phyloP scores from a whole-genome alignment of 2,329 filamentous ascomycete species.

The Aureobasidium sp. region DNA sequence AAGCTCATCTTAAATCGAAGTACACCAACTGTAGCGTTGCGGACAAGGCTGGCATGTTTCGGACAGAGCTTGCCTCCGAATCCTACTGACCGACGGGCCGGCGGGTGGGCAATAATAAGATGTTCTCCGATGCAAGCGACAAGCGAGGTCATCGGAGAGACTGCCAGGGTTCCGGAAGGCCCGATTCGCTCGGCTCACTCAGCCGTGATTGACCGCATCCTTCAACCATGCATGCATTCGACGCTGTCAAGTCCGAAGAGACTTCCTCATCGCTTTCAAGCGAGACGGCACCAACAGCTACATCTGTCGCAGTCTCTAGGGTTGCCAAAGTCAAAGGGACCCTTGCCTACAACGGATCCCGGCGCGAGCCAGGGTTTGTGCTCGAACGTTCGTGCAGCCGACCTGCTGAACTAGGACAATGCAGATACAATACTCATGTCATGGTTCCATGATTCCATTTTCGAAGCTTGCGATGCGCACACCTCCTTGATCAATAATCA shows the following conservation, averaged over 20 bases:
- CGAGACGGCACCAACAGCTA: not conserved
- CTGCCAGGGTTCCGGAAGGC: not conserved
- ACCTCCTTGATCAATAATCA: not conserved
- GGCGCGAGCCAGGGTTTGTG: not conserved
- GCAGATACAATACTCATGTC: not conserved
- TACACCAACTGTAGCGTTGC: not conserved
- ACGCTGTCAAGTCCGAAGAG: not conserved
- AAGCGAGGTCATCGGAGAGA: not conserved
- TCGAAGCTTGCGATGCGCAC: not conserved
- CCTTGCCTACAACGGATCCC: not conserved
- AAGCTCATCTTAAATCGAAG: not conserved
- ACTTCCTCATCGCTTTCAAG: not conserved
- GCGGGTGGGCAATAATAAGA: not conserved
- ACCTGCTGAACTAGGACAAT: not conserved
- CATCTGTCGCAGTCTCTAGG: not conserved
- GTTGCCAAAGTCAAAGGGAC: not conserved
- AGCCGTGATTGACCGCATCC: slow-evolving; percentile 2
- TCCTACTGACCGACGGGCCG: not conserved
- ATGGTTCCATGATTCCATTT: not conserved
- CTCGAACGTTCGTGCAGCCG: not conserved
- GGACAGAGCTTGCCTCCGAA: not conserved
- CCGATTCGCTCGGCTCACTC: slow-evolving; percentile 11
- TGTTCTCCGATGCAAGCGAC: not conserved
- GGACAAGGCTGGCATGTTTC: not conserved
- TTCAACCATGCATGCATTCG: not conserved